Base-by-base conservation (phyloP, 73 alveolate genomes). In the Halteria grandinella region DNA sequence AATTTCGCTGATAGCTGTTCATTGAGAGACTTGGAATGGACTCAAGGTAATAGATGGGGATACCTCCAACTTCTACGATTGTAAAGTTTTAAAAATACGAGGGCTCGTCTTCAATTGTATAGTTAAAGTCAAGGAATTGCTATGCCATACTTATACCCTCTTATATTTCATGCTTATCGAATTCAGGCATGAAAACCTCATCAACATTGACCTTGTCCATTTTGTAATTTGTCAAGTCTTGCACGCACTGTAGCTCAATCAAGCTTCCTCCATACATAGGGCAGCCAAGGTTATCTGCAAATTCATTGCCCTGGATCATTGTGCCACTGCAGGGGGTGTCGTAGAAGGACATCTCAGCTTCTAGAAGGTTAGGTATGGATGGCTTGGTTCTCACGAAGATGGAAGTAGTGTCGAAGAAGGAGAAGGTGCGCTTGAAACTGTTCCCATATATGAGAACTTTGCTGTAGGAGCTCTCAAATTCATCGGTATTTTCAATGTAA, bases 261-360 rank as follows among this genome's bases (percentile, higher is more conserved):
- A 60, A 34, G 27, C 59, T 36, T 36, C 77, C 77, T 12, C 77
- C 77, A 60, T 36, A 60, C 4, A 7, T 12, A 10, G 77, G 77
- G 58, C 77, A 60, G 2, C 77, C 77, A 60, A 60, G 43, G 21
- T 60, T 60, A 4, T 60, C 43, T 12, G 28, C 1, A 40, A 60
- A 60, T 5, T 18, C 11, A 40, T 60, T 60, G 7, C 8, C n/a
- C 18, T 33, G 37, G 20, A 60, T 60, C 4, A 21, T 14, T 15
- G 43, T 45, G 18, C 59, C 77, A 24, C 77, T 59, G 28, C 77
- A 60, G 5, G 77, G 77, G 3, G 28, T 3, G 28, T 60, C 37
- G 34, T 21, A 43, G 7, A 23, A 32, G 1, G n/a, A 14, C 20
- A 21, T 5, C 1, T 44, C 21, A 34, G 21, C 20, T 25, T 10